These are phyloP conservation scores for Leccinum longicurvipes DNA, from an alignment of 768 basidiomycete species.

Conservation along the genomic window DNA sequence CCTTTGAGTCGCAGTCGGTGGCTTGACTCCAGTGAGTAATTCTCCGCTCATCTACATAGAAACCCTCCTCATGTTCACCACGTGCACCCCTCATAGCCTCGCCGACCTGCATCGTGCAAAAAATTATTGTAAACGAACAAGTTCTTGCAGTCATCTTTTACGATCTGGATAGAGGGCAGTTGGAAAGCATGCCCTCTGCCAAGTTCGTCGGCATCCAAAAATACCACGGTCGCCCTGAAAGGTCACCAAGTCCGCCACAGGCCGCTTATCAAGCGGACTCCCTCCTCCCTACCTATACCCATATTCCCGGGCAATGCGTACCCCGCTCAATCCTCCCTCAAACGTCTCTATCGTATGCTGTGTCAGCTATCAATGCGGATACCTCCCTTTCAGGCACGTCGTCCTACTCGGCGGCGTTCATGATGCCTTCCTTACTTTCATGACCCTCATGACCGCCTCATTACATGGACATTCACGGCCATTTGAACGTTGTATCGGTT, in stretches of 20 bases:
- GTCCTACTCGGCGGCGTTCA: constrained; percentile 29
- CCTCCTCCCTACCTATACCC: constrained; percentile 30
- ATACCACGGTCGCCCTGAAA: constrained; percentile 32
- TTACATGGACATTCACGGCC: constrained; percentile 17
- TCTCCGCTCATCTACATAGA: constrained; percentile 6
- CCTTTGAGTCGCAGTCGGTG: constrained; percentile 63
- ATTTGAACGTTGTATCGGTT: constrained; percentile 22
- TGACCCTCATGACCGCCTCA: constrained; percentile 28
- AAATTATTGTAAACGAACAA: constrained; percentile 63
- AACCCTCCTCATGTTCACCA: constrained; percentile 26
- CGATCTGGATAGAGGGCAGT: constrained; percentile 58
- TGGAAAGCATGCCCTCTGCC: constrained; percentile 53
- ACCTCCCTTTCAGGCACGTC: constrained; percentile 19
- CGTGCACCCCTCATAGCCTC: constrained; percentile 38
- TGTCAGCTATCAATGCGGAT: constrained; percentile 37
- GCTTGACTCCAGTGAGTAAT: constrained; percentile 61
- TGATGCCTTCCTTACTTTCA: constrained; percentile 34
- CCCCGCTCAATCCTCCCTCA: constrained; percentile 34
- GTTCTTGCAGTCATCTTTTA: constrained; percentile 64
- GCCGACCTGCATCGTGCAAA: constrained; percentile 62
- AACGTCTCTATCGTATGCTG: constrained; percentile 42
- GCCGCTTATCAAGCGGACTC: constrained; percentile 29
- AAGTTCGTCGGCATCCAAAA: constrained; percentile 54
- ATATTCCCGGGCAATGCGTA: constrained; percentile 34
- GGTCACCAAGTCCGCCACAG: constrained; percentile 25